Percentiles rank a stretch among this genome's conserved stretches.
These are phyloP conservation scores for Phytophthora pluvialis DNA, from an alignment of 352 stramenopile genomes.

Conservation along the genomic window DNA sequence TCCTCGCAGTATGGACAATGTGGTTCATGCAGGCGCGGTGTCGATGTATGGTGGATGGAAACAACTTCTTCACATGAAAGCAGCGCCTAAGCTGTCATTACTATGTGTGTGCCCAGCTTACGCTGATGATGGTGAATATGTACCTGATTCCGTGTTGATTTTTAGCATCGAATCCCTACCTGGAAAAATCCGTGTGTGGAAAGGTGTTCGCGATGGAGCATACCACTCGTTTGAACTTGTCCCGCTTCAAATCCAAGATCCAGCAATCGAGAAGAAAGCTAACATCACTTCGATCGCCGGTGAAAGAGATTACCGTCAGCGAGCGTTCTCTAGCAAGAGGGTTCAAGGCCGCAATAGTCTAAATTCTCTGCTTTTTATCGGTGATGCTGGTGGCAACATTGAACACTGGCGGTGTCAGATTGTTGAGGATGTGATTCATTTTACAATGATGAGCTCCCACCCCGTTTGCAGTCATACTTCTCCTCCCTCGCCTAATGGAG, in stretches of 20 bases:
- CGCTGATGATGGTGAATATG: slow-evolving; percentile 77
- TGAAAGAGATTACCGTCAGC: slow-evolving; percentile 82
- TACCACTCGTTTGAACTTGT: slow-evolving; percentile 55
- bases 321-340: slow-evolving; percentile 69
- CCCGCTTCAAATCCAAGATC: slow-evolving; percentile 58
- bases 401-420: slow-evolving; percentile 84
- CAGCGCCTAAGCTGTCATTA: slow-evolving; percentile 40
- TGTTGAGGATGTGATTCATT: slow-evolving; percentile 53
- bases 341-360: slow-evolving; percentile 39
- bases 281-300: slow-evolving; percentile 81
- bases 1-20: slow-evolving; percentile 34
- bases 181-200: slow-evolving; percentile 68
- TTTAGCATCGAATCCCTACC: slow-evolving; percentile 64
- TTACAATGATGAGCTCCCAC: slow-evolving; percentile 78
- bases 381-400: slow-evolving; percentile 57
- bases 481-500: slow-evolving; percentile 10
- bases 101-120: slow-evolving; percentile 80
- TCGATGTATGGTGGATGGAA: slow-evolving; percentile 83
- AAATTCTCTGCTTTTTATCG: slow-evolving; percentile 84
- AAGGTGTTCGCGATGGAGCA: slow-evolving; percentile 48
- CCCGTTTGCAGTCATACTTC: slow-evolving; percentile 13
- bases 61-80: slow-evolving; percentile 47
- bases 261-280: slow-evolving; percentile 47
- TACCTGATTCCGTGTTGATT: slow-evolving; percentile 70
- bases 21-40: slow-evolving; percentile 69